Conservation (phyloP, 2,329 filamentous ascomycete species). For the Scedosporium minutisporum region DNA sequence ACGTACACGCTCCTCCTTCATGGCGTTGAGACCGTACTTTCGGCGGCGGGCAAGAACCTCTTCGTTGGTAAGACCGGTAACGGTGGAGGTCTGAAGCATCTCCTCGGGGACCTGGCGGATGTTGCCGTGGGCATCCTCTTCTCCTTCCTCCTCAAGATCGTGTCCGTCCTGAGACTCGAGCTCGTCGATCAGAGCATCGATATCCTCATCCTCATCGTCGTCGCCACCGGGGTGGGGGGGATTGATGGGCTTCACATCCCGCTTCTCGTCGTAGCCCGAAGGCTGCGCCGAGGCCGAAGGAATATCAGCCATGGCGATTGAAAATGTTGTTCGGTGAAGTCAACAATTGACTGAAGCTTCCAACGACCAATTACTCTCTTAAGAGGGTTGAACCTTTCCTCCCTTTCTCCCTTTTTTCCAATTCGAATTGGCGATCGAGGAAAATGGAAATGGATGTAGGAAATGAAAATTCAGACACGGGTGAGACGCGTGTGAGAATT, state of each 20-base stretch:
- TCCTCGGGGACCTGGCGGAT: constrained; percentile 61
- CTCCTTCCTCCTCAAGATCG: constrained; percentile 43
- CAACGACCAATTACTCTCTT: background rate
- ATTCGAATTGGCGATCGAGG: constrained; percentile 9
- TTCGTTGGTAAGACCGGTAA: constrained; percentile 56
- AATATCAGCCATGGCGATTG: constrained; percentile 40
- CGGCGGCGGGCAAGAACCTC: constrained; percentile 56
- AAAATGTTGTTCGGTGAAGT: constrained; percentile 10
- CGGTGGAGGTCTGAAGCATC: constrained; percentile 65
- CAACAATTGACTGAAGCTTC: background rate
- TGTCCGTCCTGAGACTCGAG: constrained; percentile 74
- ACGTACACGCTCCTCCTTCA: constrained; percentile 73
- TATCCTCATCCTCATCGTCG: constrained; percentile 67
- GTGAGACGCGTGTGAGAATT: constrained; percentile 11
- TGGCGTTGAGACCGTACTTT: constrained; percentile 75
- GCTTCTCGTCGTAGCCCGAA: constrained; percentile 57
- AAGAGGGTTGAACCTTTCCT: background rate
- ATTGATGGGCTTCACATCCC: constrained; percentile 24
- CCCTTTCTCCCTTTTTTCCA: constrained; percentile 1
- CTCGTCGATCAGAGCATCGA: constrained; percentile 79
- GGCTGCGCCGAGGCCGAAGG: constrained; percentile 40
- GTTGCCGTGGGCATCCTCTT: constrained; percentile 37
- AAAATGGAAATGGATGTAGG: constrained; percentile 13
- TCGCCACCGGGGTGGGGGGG: constrained; percentile 43
- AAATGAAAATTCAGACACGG: constrained; percentile 11